Evolutionary conservation across 169 alveolate species (phyloP).

Genomic region (Eimeria tenella): DNA sequence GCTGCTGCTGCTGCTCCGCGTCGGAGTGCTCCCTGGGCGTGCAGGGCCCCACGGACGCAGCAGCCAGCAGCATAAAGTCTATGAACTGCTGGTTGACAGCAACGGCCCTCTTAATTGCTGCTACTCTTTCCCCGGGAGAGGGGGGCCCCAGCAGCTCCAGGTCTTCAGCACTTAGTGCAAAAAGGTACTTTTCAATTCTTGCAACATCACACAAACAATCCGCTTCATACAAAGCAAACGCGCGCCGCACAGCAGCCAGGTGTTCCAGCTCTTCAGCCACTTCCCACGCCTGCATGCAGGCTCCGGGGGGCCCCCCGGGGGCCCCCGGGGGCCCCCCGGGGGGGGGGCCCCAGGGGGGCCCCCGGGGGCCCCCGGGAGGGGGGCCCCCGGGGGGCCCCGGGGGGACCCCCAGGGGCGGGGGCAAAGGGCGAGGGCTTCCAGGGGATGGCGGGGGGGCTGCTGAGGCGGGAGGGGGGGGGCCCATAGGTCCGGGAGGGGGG

Average conservation of each 20-base stretch:
- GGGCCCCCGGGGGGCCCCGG: not conserved
- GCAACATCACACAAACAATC: constrained; percentile 75
- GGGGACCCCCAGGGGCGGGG: not conserved
- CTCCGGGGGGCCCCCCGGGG: not conserved
- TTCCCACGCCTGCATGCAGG: not conserved
- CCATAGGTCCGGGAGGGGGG: too few relatives aligned
- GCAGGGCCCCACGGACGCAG: constrained; percentile 53
- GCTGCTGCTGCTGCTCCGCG: not conserved
- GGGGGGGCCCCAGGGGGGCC: not conserved
- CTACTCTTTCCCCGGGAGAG: constrained; percentile 34
- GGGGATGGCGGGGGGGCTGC: not conserved
- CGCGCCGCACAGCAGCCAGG: constrained; percentile 63
- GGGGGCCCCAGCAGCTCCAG: constrained; percentile 62
- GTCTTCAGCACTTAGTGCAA: constrained; percentile 34
- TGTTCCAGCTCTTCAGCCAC: constrained; percentile 68
- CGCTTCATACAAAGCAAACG: constrained; percentile 59
- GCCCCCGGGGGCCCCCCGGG: not conserved
- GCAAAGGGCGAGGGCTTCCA: not conserved
- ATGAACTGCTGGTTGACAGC: constrained; percentile 75
- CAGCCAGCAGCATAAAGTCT: constrained; percentile 72
- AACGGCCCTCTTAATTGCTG: constrained; percentile 40
- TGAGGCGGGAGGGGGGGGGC: too few relatives aligned
- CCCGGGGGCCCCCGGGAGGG: not conserved
- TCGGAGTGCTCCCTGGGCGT: not conserved
- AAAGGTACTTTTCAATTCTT: constrained; percentile 63